Base-by-base conservation (phyloP, 2,329 filamentous ascomycete genomes). In the Colletotrichum sp. region DNA sequence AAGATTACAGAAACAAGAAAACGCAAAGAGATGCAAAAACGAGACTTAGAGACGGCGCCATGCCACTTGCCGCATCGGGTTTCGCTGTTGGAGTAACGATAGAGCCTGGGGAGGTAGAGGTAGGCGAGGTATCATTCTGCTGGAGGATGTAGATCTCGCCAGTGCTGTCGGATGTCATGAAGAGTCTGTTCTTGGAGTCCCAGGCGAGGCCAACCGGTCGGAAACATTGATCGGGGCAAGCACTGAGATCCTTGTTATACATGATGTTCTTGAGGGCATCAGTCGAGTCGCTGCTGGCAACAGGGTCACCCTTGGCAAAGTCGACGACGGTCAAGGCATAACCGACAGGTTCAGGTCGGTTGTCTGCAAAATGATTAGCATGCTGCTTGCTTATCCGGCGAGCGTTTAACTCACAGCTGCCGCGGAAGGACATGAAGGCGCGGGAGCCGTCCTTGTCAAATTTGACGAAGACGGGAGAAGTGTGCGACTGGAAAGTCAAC, bases 371-470 rank as follows among this genome's bases (percentile, higher is more conserved):
- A 5, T 3, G 27, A 48, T 70, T 43, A 48, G 74, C 10, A 52
- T 39, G 30, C 48, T 78, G 68, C 12, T 15, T 74, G 39, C 0
- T 6, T 12, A n/a, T 10, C n/a, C 13, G 8, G 1, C 2, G 15
- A 13, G 16, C 6, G 9, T 28, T 4, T 10, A 55, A 84, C 85
- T 83, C 82, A 92, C 93, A 95, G 82, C 91, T 93, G 16, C 94
- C 94, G 82, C 95, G 94, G 83, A 95, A 94, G 1, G 91, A 87
- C 22, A 96, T 85, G 84, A 91, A 95, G 2, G 93, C 93, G 3
- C 87, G 88, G 15, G 88, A 89, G 43, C 90, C 90, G 55, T 88
- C 84, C 1, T 86, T 80, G 77, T 90, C 87, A 85, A 96, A 96
- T 76, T 91, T 91, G 80, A 95, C 90, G 78, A 95, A 93, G 1